Percentiles rank a stretch among this genome's conserved stretches.
phyloP scores from a whole-genome alignment of 164 flowering plant species.

The Vitis riparia region DNA sequence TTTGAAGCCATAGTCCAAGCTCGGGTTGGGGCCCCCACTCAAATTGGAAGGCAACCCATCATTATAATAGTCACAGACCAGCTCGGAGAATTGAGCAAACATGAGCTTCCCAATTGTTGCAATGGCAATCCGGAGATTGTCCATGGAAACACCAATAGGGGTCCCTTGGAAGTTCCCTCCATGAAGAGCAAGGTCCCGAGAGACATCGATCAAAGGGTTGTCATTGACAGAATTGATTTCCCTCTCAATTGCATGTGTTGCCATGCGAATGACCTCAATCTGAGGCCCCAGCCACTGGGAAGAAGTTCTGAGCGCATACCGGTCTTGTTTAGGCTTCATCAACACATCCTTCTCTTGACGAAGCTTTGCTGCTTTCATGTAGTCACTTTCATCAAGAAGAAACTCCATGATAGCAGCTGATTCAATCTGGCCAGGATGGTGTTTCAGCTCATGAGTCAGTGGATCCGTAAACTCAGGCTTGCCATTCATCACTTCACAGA shows the following conservation, averaged over 20 bases:
- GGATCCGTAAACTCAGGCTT: constrained; percentile 42
- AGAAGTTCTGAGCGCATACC: constrained; percentile 42
- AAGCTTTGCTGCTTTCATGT: constrained; percentile 31
- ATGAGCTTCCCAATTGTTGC: constrained; percentile 47
- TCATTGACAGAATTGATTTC: constrained; percentile 48
- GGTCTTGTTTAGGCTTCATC: constrained; percentile 42
- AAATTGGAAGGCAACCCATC: constrained; percentile 45
- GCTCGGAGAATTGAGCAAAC: constrained; percentile 49
- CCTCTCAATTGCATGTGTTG: constrained; percentile 34
- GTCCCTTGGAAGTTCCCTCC: constrained; percentile 52
- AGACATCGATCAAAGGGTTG: constrained; percentile 35
- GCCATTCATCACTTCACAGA: constrained; percentile 40
- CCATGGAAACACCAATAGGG: constrained; percentile 51
- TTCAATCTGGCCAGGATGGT: constrained; percentile 51
- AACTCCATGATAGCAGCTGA: constrained; percentile 44
- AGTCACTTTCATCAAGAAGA: constrained; percentile 32
- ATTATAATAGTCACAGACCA: constrained; percentile 43
- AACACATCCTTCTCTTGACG: constrained; percentile 32
- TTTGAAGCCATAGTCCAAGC: constrained; percentile 47
- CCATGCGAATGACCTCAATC: constrained; percentile 38
- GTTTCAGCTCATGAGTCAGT: constrained; percentile 40
- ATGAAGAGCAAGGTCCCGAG: constrained; percentile 32
- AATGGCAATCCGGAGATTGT: constrained; percentile 37
- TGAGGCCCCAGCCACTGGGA: constrained; percentile 51
- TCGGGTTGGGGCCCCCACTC: constrained; percentile 34